phyloP scores from a whole-genome alignment of 2,329 filamentous ascomycete species.

The Botryosphaeria dothidea region DNA sequence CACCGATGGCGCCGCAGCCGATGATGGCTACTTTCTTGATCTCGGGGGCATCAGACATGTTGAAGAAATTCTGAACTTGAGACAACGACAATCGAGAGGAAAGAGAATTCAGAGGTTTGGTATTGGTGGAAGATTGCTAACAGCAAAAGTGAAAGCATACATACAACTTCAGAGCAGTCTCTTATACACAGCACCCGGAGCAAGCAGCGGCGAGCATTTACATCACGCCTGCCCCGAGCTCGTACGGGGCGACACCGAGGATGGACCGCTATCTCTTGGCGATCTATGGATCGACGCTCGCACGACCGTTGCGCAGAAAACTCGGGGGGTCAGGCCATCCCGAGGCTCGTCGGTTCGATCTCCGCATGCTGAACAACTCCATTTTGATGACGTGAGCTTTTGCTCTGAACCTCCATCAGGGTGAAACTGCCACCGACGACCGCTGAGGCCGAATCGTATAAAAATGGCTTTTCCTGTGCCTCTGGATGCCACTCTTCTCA shows the following conservation, averaged over 20 bases:
- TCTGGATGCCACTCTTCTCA: not conserved
- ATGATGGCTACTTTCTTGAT: slow-evolving; percentile 35
- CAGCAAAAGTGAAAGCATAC: not conserved
- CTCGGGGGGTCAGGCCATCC: not conserved
- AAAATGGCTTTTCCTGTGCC: not conserved
- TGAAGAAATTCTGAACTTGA: no score
- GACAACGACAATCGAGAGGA: no score
- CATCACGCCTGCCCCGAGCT: not conserved
- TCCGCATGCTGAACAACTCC: not conserved
- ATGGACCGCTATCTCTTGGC: slow-evolving; percentile 15
- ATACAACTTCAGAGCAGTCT: not conserved
- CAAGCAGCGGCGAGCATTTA: not conserved
- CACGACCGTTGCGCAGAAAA: slow-evolving; percentile 10
- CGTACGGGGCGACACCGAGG: not conserved
- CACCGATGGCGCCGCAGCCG: slow-evolving; percentile 42
- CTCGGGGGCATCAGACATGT: not conserved
- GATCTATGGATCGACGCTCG: not conserved
- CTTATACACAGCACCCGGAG: not conserved
- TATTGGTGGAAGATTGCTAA: no score
- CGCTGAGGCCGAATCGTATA: not conserved
- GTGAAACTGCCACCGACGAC: not conserved
- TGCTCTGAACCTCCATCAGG: not conserved
- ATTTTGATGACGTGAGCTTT: not conserved
- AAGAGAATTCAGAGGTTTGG: no score
- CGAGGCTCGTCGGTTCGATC: not conserved